Base-by-base conservation (phyloP, 805 yeast genomes). In the Ogataea zsoltii region DNA sequence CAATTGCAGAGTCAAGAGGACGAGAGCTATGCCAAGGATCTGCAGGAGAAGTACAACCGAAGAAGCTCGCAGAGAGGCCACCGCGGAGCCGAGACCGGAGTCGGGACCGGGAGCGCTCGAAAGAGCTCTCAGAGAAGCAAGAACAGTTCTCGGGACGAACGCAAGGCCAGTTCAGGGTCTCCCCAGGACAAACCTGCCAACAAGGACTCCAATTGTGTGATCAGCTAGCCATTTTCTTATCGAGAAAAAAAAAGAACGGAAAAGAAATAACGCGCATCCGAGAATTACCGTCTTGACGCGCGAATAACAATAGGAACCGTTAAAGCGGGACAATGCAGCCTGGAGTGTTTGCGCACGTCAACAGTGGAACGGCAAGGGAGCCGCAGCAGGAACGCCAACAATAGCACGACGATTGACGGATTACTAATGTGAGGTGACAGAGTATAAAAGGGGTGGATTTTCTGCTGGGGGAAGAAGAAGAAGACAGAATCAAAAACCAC, bases 1-100 rank as follows among this genome's bases (percentile, higher is more conserved):
- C 61, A 61, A 35, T 41, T 67, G 15, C 72, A 67, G 48, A 47
- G 54, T 23, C 55, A 63, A 33, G 71, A 67, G 37, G 71, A 67
- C 44, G 68, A 55, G 40, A 34, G 41, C 7, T 42, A 54, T 12
- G 65, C 70, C 1, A 61, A 52, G 37, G 38, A 42, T 9, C 45
- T 66, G 31, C 70, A 66, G 40, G 50, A 43, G 14, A 17, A 44
- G 16, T 62, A 54, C 38, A 39, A 57, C 43, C 23, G 26, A 4
- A 28, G 11, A n/a, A n/a, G 31, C 14, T 6, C 7, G 14, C 31
- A 11, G 5, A n/a, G 31, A 6, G 14, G 11, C 13, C 31, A 5
- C 5, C 31, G 31, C 14, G 34, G n/a, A 25, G 17, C 28, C 17
- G 39, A 13, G 12, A 16, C n/a, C 12, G 25, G 5, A 33, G 36